Conservation (phyloP, 2,329 filamentous ascomycete species). For the Fusarium fujikuroi region DNA sequence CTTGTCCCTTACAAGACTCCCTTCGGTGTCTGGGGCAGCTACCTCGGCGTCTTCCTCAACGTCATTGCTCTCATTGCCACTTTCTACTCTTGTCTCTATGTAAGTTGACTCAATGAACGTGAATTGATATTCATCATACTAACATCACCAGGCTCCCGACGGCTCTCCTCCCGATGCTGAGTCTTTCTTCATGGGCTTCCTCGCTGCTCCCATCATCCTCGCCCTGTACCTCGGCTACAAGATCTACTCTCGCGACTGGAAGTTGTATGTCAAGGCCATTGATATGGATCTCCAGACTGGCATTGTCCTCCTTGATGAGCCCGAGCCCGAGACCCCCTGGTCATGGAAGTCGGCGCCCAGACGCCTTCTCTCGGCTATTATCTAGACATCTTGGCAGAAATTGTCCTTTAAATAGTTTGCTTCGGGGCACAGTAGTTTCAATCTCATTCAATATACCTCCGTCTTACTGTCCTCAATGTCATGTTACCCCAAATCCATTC, state of each 20-base stretch:
- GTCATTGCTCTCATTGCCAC: conserved; percentile 79
- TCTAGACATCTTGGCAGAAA: not conserved
- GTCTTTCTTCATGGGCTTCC: conserved; percentile 78
- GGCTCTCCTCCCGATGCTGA: conserved; percentile 77
- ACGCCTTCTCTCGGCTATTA: conserved; percentile 11
- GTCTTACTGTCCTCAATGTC: not conserved
- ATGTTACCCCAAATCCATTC: not conserved
- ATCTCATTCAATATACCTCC: not conserved
- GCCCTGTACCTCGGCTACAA: conserved; percentile 80
- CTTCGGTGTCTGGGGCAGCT: conserved; percentile 83
- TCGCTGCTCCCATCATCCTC: conserved; percentile 74
- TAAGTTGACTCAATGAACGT: not conserved
- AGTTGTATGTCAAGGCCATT: conserved; percentile 66
- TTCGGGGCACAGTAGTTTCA: not conserved
- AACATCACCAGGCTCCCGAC: not conserved
- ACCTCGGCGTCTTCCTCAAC: conserved; percentile 81
- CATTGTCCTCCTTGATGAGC: conserved; percentile 72
- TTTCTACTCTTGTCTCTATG: conserved; percentile 73
- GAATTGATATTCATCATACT: not conserved
- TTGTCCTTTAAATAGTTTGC: not conserved
- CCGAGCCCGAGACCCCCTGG: conserved; percentile 71
- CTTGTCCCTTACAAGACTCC: conserved; percentile 86
- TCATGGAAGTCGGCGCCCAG: conserved; percentile 1
- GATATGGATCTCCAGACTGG: conserved; percentile 92
- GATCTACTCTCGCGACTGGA: conserved; percentile 71